phyloP scores from a whole-genome alignment of 2,329 filamentous ascomycete species.

The Penicillium sp. region DNA sequence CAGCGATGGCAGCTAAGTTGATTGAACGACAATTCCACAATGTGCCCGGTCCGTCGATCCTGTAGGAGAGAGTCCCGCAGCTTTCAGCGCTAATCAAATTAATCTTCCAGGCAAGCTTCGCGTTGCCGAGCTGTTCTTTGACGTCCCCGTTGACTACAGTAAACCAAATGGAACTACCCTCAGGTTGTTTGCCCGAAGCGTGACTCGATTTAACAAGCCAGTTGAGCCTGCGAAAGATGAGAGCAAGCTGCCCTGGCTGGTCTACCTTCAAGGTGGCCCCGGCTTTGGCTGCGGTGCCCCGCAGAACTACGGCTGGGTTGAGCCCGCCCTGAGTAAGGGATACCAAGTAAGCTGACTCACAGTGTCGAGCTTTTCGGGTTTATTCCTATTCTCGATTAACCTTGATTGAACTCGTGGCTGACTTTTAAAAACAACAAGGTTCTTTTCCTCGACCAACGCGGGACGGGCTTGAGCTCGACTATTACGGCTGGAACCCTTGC shows the following conservation, averaged over 20 bases:
- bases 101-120: slow-evolving; percentile 63
- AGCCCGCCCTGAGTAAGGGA: slow-evolving; percentile 72
- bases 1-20: slow-evolving; percentile 41
- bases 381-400: too few relatives aligned
- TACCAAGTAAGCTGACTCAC: slow-evolving; percentile 66
- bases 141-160: slow-evolving; percentile 79
- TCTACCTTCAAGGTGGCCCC: slow-evolving; percentile 86
- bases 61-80: not conserved
- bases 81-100: slow-evolving; percentile 11
- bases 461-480: slow-evolving; percentile 82
- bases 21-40: slow-evolving; percentile 43
- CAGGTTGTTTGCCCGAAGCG: slow-evolving; percentile 77
- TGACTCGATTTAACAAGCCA: slow-evolving; percentile 61
- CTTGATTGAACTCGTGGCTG: not conserved
- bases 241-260: slow-evolving; percentile 61
- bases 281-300: slow-evolving; percentile 77
- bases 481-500: slow-evolving; percentile 74
- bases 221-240: slow-evolving; percentile 51
- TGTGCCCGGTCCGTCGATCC: slow-evolving; percentile 38
- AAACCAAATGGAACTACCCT: slow-evolving; percentile 65
- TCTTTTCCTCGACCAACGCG: slow-evolving; percentile 87
- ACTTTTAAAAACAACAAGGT: slow-evolving; percentile 38
- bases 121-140: slow-evolving; percentile 82
- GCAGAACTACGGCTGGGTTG: slow-evolving; percentile 73
- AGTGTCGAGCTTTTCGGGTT: not conserved